Percentiles rank a stretch among this genome's conserved stretches.
These are phyloP conservation scores for Boletus rufocinnamomeus DNA, from an alignment of 768 basidiomycete species.

Conservation along the genomic window DNA sequence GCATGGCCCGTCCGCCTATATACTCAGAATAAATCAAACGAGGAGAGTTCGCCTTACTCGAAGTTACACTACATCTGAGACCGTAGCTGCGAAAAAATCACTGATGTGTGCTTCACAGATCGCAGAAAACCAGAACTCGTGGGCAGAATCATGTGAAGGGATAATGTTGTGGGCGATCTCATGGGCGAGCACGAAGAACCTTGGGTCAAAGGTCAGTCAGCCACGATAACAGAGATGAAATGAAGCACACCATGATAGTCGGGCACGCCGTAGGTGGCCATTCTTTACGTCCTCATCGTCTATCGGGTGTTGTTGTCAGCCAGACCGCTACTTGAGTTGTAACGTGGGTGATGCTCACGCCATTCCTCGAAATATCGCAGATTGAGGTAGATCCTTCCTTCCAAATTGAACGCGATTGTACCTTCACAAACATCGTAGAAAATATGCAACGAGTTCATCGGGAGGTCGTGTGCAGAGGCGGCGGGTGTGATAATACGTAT, in stretches of 20 bases:
- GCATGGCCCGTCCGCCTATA: too few species aligned
- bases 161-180: slow-evolving; percentile 90
- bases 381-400: neutral
- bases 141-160: slow-evolving; percentile 78
- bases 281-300: neutral
- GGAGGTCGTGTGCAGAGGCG: neutral
- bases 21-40: too few species aligned
- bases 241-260: neutral
- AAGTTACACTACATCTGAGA: neutral
- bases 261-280: neutral
- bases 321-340: neutral
- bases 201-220: neutral
- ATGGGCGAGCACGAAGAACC: slow-evolving; percentile 88
- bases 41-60: too few species aligned
- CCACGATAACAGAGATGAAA: neutral
- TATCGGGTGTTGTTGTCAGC: neutral
- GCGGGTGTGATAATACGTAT: neutral
- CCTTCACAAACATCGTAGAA: neutral
- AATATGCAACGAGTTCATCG: neutral
- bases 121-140: slow-evolving; percentile 89
- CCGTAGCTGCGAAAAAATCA: slow-evolving; percentile 28
- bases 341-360: neutral
- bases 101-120: slow-evolving; percentile 69
- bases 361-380: neutral
- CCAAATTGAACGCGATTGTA: neutral